Evolutionary conservation across 2,329 filamentous ascomycete species (phyloP), one percentile per base, ranked within the genome.

Genomic region (Ophiostoma fasciatum): DNA sequence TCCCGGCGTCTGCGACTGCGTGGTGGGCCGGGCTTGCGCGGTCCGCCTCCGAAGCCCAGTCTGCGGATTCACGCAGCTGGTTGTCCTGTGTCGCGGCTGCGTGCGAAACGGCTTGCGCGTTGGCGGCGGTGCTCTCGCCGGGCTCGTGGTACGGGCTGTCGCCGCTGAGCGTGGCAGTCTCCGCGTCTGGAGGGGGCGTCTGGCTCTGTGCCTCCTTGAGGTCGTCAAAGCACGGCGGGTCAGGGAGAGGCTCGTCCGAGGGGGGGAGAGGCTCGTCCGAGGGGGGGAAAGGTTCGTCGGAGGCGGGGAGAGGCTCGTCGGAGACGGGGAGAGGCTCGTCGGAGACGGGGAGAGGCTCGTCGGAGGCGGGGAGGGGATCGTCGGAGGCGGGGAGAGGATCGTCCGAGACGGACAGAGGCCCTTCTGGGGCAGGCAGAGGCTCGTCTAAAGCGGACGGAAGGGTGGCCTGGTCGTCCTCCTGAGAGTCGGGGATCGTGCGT

Each of bases 401-500:
- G n/a, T n/a, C n/a, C n/a, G n/a, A n/a, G n/a, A n/a, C n/a, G n/a
- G n/a, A n/a, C n/a, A n/a, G n/a, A n/a, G n/a, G n/a, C n/a, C n/a
- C n/a, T n/a, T n/a, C n/a, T n/a, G n/a, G n/a, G n/a, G n/a, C n/a
- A n/a, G n/a, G n/a, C n/a, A n/a, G n/a, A n/a, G n/a, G n/a, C n/a
- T n/a, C n/a, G n/a, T n/a, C n/a, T n/a, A n/a, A n/a, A n/a, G n/a
- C 26, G 5, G 28, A 10, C 3, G 20, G 28, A 35, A 29, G 18
- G 12, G 22, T 15, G 22, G 9, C 9, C 7, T 2, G n/a, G 14
- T 18, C 13, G n/a, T 40, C 32, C 5, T 11, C 30, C 28, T 42
- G 27, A 1, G 42, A 44, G 33, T 43, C 42, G n/a, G 40, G 40
- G n/a, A 46, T 40, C 5, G 38, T 41, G 15, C 5, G 32, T 1